These are phyloP conservation scores for Corchorus capsularis DNA, from an alignment of 345 rosid genomes.

Conservation along the genomic window DNA sequence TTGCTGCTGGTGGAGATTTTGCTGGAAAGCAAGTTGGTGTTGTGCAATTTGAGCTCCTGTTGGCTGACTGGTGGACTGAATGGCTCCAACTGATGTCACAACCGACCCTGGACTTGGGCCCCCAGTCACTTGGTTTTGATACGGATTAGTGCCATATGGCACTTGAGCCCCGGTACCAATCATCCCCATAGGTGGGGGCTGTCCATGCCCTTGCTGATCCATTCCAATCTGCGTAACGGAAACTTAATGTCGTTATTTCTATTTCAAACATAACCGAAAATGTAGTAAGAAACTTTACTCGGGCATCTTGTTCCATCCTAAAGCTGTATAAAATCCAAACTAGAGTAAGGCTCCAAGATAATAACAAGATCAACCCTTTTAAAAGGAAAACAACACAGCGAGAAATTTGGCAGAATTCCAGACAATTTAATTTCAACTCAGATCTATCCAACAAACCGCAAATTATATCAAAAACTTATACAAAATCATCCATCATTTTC, in stretches of 20 bases:
- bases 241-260: slow-evolving; percentile 5
- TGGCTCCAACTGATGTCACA: slow-evolving; percentile 42
- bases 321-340: neutral
- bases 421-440: neutral
- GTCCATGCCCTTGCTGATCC: slow-evolving; percentile 85
- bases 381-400: neutral
- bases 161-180: slow-evolving; percentile 42
- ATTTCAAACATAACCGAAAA: slow-evolving; percentile 17
- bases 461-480: neutral
- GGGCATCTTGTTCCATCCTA: neutral
- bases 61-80: slow-evolving; percentile 50
- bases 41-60: slow-evolving; percentile 61
- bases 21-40: slow-evolving; percentile 80
- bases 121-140: slow-evolving; percentile 61
- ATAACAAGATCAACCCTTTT: neutral
- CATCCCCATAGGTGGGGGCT: slow-evolving; percentile 59
- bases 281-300: neutral
- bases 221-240: slow-evolving; percentile 35
- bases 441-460: neutral
- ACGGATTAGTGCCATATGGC: slow-evolving; percentile 61
- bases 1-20: slow-evolving; percentile 88
- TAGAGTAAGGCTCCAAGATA: neutral
- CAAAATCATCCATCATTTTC: neutral
- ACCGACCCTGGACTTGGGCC: slow-evolving; percentile 43
- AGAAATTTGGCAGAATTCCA: neutral